Evolutionary conservation across 1,284 basidiomycete genomes (phyloP), one percentile per base, ranked within the genome.

Genomic region (Porogramme epimiltina): DNA sequence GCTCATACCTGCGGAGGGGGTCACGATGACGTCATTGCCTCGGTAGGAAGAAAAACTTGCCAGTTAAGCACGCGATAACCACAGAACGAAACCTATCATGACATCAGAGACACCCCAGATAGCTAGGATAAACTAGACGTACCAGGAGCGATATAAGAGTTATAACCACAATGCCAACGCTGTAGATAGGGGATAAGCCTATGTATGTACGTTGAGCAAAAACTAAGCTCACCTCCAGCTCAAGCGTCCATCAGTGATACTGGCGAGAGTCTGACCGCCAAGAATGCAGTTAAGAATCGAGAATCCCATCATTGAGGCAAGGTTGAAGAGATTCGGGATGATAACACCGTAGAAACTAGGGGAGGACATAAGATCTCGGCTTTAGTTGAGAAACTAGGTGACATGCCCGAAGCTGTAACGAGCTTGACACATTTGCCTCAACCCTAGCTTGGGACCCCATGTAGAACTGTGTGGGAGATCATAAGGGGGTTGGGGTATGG

Each of bases 101-200:
- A 10, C 4, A 33, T 20, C 4, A 36, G 18, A 13, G 19, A 2
- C 9, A n/a, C n/a, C 4, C 6, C n/a, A 16, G 8, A 3, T 8
- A 23, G 13, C 16, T 16, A 11, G 4, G 13, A 18, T 25, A 42
- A n/a, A 15, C n/a, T n/a, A n/a, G n/a, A 75, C 82, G 62, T 58
- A 87, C 86, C 13, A 91, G 65, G 22, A 98, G 77, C 3, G 91
- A 87, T 41, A 96, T 78, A 25, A 90, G 60, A 0, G 84, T 80
- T 23, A 96, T 88, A 42, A 98, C 85, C 23, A 95, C 89, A 51
- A 98, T 98, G 1, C 95, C 95, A 15, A 96, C 89, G 45, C 87
- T 89, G 52, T 25, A 8, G n/a, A 25, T 45, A 49, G 49, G 26
- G 15, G 15, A 41, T 54, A 16, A 54, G 45, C 42, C 38, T 10